phyloP scores from a whole-genome alignment of 1,139 yeast genomes.

The Blastobotrys petasosporus region DNA sequence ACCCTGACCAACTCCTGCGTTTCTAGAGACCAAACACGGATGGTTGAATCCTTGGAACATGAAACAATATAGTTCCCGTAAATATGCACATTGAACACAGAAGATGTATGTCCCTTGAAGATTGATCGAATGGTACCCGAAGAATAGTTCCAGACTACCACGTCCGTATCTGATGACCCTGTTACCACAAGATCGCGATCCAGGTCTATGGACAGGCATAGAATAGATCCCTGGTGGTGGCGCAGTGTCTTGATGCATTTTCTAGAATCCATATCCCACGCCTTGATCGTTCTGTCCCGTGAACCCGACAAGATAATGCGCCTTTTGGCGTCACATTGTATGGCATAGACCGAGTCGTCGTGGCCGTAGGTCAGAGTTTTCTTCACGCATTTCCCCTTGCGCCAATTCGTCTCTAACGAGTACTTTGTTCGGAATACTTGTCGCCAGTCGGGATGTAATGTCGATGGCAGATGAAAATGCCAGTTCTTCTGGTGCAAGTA shows the following conservation, averaged over 20 bases:
- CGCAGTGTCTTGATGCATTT: slow-evolving; percentile 9
- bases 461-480: slow-evolving; percentile 2
- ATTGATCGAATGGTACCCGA: slow-evolving; percentile 3
- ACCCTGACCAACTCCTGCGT: slow-evolving; percentile 7
- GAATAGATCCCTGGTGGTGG: slow-evolving; percentile 11
- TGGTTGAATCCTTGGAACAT: slow-evolving; percentile 90
- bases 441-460: slow-evolving; percentile 9
- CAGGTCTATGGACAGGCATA: slow-evolving; percentile 13
- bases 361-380: slow-evolving; percentile 8
- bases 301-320: slow-evolving; percentile 11
- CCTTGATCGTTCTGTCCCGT: slow-evolving; percentile 11
- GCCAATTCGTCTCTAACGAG: slow-evolving; percentile 11
- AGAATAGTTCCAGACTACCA: slow-evolving; percentile 11
- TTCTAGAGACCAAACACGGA: slow-evolving; percentile 71
- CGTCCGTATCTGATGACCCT: slow-evolving; percentile 12
- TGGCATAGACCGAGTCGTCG: slow-evolving; percentile 11
- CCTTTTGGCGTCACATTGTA: slow-evolving; percentile 9
- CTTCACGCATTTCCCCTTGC: slow-evolving; percentile 9
- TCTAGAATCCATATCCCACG: slow-evolving; percentile 12
- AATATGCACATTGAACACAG: slow-evolving; percentile 13
- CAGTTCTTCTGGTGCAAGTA: not conserved
- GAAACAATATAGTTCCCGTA: slow-evolving; percentile 34
- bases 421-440: slow-evolving; percentile 5
- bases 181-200: slow-evolving; percentile 12
- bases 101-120: slow-evolving; percentile 9